Conservation (phyloP, 2,329 filamentous ascomycete genomes). For the Trichoderma atrobrunneum region DNA sequence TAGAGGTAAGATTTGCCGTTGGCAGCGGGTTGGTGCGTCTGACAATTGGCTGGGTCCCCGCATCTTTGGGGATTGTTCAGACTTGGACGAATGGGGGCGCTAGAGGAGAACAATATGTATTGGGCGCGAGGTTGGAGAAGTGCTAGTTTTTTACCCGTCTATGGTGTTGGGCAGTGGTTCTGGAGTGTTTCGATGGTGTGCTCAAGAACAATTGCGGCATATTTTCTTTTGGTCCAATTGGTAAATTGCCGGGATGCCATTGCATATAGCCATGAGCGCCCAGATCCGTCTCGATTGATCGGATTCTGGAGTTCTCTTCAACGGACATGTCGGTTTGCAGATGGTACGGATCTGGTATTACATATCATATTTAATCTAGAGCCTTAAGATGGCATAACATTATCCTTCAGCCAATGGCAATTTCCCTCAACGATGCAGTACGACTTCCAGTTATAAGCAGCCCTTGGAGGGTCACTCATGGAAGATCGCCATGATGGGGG, state of each 20-base stretch:
- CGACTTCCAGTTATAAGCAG: not conserved
- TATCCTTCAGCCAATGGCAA: not conserved
- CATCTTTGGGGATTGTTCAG: not conserved
- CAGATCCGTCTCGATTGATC: not conserved
- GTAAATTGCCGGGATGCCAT: not conserved
- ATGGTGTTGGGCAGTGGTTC: not conserved
- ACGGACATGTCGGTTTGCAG: not conserved
- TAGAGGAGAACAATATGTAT: not conserved
- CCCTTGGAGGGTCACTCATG: not conserved
- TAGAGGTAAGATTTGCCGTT: not conserved
- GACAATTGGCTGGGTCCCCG: slow-evolving; percentile 10
- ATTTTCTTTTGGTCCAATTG: not conserved
- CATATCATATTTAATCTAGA: not conserved
- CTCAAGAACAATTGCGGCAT: not conserved
- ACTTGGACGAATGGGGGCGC: slow-evolving; percentile 2
- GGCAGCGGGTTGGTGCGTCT: not conserved
- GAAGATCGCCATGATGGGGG: not conserved
- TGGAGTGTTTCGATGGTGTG: not conserved
- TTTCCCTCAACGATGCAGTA: no score
- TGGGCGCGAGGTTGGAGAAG: not conserved
- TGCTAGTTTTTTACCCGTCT: not conserved
- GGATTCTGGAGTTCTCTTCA: not conserved
- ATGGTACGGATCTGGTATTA: not conserved
- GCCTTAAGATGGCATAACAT: no score
- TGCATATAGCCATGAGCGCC: not conserved